Evolutionary conservation across 345 rosid species (phyloP).

Genomic region (Passiflora organensis): DNA sequence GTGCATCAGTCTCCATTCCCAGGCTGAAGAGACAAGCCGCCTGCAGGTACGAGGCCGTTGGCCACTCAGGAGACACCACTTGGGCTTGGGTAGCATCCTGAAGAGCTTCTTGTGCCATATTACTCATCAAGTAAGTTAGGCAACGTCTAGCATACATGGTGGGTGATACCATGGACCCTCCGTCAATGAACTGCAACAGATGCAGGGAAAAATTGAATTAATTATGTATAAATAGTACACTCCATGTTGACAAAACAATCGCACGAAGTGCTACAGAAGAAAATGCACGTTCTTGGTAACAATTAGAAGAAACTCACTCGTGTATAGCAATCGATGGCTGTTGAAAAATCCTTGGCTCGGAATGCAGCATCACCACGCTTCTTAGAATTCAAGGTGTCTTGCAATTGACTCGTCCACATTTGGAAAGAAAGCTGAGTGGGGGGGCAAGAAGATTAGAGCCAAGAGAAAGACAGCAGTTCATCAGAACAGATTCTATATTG

Average conservation of each 20-base stretch:
- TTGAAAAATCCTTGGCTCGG: conserved; percentile 72
- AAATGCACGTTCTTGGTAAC: neutral
- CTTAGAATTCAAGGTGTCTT: conserved; percentile 82
- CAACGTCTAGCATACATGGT: conserved; percentile 77
- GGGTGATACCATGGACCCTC: conserved; percentile 74
- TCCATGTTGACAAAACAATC: neutral
- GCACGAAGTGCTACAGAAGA: too few relatives aligned
- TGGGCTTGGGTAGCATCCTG: conserved; percentile 92
- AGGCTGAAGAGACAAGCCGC: conserved; percentile 80
- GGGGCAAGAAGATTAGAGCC: neutral
- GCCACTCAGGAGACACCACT: conserved; percentile 75
- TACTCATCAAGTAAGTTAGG: conserved; percentile 68
- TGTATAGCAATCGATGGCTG: conserved; percentile 72
- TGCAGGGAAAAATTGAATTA: neutral
- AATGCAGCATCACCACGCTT: conserved; percentile 90
- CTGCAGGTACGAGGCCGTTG: conserved; percentile 77
- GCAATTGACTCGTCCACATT: conserved; percentile 97
- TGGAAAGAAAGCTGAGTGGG: conserved; percentile 81
- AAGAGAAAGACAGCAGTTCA: neutral
- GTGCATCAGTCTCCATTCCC: conserved; percentile 75
- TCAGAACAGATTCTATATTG: neutral
- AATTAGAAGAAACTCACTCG: conserved; percentile 37
- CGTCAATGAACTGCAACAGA: conserved; percentile 55
- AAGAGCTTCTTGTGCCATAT: conserved; percentile 71
- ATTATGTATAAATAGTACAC: neutral